Evolutionary conservation across 78 protist genomes (phyloP), one percentile per base, ranked within the genome.

Genomic region (Corallochytrium limacisporum): DNA sequence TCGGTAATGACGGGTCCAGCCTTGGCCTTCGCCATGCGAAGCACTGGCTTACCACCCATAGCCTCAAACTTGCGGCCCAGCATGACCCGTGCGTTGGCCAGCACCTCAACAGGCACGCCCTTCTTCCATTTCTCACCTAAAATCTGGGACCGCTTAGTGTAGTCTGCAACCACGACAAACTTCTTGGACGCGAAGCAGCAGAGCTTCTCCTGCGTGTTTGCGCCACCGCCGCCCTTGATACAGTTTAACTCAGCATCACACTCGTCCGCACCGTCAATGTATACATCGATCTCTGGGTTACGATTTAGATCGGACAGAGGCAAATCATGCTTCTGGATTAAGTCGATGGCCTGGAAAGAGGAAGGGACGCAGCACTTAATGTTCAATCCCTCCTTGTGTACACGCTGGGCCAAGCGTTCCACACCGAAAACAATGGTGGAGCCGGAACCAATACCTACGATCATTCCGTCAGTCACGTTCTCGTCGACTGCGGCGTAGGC

Each of bases 211-310:
- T 74, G 87, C 28, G 75, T 39, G 38, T 62, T 83, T 31, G 70
- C 46, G 0, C 55, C 85, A 29, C 85, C 85, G 37, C 76, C 80
- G 75, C 87, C 63, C 85, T 86, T 86, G 56, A 86, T 86, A 26
- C 47, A 40, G 65, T 81, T 67, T 31, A 86, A 63, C 22, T 78
- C 63, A 10, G 35, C 24, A 20, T 71, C 59, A 15, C 10, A 5
- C 55, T 86, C 91, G 38, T 86, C 91, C 10, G 92, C 85, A 47
- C 92, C 92, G 28, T 87, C 92, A 35, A 87, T 82, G 22, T 83
- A 65, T 1, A 87, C 69, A 46, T 87, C 88, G 16, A 87, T 15
- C 47, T 32, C 56, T 5, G 90, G 77, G 29, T 65, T 49, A 18
- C 56, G 31, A 12, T 50, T 29, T n/a, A 85, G 72, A 24, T 72